These are phyloP conservation scores for Corrigiola litoralis DNA, from an alignment of 179 eudicot genomes.

Conservation along the genomic window DNA sequence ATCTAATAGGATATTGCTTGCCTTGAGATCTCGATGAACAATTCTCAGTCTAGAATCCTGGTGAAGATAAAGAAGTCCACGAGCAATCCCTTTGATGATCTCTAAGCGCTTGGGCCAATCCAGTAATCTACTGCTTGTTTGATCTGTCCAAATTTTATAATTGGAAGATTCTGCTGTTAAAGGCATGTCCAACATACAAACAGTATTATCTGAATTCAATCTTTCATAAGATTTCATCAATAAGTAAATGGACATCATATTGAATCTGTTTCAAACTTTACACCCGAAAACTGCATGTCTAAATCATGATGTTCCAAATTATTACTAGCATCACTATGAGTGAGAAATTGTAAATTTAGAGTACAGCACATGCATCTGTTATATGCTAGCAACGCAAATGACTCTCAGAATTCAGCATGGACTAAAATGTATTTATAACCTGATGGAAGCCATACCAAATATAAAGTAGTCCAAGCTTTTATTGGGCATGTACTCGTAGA, in stretches of 20 bases:
- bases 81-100: conserved; percentile 13
- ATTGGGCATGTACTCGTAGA: too few species aligned
- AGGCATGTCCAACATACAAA: neutral
- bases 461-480: too few species aligned
- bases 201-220: neutral
- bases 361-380: neutral
- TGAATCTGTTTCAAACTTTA: neutral
- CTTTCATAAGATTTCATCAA: neutral
- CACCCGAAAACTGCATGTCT: too few species aligned
- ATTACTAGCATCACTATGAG: too few species aligned
- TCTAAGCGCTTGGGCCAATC: conserved; percentile 22
- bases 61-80: too few species aligned
- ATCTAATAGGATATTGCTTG: conserved; percentile 13
- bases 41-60: too few species aligned
- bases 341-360: too few species aligned
- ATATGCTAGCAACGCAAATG: neutral
- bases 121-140: neutral
- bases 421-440: neutral
- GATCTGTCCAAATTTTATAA: conserved; percentile 8
- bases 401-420: too few species aligned
- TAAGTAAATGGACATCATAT: neutral
- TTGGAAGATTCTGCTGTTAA: too few species aligned
- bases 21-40: too few species aligned
- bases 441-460: conserved; percentile 17
- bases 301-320: neutral